These are phyloP conservation scores for Sporothrix luriei DNA, from an alignment of 2,329 filamentous ascomycete genomes.

Conservation along the genomic window DNA sequence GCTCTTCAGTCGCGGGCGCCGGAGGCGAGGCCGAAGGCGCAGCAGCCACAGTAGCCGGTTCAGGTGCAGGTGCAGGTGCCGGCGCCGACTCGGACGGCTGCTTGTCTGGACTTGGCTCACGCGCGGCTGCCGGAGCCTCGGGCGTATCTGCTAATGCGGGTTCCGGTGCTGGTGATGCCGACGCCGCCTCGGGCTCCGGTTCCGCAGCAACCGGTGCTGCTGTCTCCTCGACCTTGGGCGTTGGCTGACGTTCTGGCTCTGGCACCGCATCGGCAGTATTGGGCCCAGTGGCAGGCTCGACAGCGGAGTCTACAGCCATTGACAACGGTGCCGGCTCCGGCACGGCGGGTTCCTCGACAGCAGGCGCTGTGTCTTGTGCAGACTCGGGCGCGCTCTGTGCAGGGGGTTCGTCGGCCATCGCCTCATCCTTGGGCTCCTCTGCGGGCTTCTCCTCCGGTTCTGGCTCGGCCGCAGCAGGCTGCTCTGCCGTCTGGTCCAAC, in stretches of 20 bases:
- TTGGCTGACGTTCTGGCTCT: background rate
- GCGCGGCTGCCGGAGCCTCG: background rate
- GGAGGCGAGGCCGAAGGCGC: background rate
- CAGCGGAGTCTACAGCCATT: background rate
- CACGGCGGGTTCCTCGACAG: background rate
- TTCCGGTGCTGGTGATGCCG: slow-evolving; percentile 1
- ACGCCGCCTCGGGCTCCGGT: background rate
- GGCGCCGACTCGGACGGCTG: background rate
- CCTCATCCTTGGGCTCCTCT: slow-evolving; percentile 2
- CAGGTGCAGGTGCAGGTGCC: background rate
- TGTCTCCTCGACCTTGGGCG: background rate
- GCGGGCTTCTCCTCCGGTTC: background rate
- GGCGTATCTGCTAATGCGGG: background rate
- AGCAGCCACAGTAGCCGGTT: background rate
- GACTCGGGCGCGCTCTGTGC: background rate
- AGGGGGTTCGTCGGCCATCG: background rate
- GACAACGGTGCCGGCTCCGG: background rate
- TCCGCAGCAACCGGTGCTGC: background rate
- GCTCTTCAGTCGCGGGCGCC: background rate
- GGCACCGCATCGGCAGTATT: background rate
- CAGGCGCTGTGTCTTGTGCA: background rate
- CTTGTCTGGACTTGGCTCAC: slow-evolving; percentile 17
- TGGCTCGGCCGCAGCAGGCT: background rate
- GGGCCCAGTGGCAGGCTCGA: background rate
- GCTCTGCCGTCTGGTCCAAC: slow-evolving; percentile 30